Evolutionary conservation across 345 rosid species (phyloP).

Genomic region (Ceriops tagal): DNA sequence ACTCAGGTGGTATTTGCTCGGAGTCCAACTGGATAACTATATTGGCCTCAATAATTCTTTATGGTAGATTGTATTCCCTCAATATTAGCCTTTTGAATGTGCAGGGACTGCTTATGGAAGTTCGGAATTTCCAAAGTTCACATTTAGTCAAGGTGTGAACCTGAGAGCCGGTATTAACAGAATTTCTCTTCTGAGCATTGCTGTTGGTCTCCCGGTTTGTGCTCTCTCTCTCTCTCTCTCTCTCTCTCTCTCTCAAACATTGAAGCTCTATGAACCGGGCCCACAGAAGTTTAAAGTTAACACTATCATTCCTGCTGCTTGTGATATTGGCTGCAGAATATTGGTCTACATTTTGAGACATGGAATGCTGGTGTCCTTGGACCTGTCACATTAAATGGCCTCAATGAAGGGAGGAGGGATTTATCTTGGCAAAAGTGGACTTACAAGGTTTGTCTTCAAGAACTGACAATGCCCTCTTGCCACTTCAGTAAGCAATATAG

Average conservation of each 20-base stretch:
- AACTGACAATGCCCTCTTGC: neutral
- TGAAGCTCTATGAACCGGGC: neutral
- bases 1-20: no score
- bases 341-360: constrained; percentile 96
- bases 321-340: constrained; percentile 54
- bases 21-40: neutral
- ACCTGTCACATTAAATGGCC: constrained; percentile 76
- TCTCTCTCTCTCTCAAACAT: constrained; percentile 8
- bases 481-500: neutral
- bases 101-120: constrained; percentile 91
- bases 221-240: constrained; percentile 7
- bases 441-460: constrained; percentile 61
- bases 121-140: constrained; percentile 78
- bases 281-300: constrained; percentile 10
- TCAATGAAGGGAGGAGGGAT: constrained; percentile 76
- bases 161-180: constrained; percentile 83
- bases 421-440: constrained; percentile 98
- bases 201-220: constrained; percentile 96
- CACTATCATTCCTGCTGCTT: constrained; percentile 12
- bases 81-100: neutral
- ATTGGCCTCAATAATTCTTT: neutral
- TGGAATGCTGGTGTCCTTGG: constrained; percentile 98
- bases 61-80: neutral
- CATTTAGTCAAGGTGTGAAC: constrained; percentile 60
- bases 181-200: constrained; percentile 78